Base-by-base conservation (phyloP, 1,284 basidiomycete genomes). In the Sporisorium reilianum region DNA sequence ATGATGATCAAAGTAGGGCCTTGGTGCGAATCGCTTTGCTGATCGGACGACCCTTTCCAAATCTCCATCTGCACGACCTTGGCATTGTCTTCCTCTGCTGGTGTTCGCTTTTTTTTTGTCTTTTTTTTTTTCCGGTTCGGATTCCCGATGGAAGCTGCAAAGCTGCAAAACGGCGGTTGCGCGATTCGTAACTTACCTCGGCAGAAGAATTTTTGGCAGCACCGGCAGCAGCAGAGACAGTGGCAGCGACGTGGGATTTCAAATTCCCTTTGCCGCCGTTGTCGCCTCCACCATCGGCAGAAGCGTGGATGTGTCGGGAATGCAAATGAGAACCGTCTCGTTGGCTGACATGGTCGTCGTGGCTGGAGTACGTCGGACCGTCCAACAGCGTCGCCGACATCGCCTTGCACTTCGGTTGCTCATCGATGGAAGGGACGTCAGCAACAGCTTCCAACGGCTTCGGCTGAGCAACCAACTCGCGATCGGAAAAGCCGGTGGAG, bases 21-120 rank as follows among this genome's bases (percentile, higher is more conserved):
- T 64, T 53, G 56, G 57, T 38, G 36, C n/a, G n/a, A n/a, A n/a
- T n/a, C n/a, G n/a, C n/a, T n/a, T n/a, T 55, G 66, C 66, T 61
- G 66, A 69, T 69, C 66, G 67, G 52, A 59, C 60, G 52, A 64
- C 25, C 30, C 36, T 14, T 28, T 45, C 52, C 44, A n/a, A n/a
- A 52, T 6, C 2, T 23, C 46, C 46, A n/a, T n/a, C n/a, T n/a
- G n/a, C n/a, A n/a, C n/a, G n/a, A 11, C 44, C 25, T 2, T 20
- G 34, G 48, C n/a, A 10, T 3, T 16, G 16, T n/a, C 45, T 48
- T 26, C 9, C 14, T 6, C 12, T n/a, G n/a, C n/a, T n/a, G n/a
- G n/a, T n/a, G n/a, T n/a, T n/a, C n/a, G n/a, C n/a, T n/a, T n/a
- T n/a, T n/a, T n/a, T n/a, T n/a, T 22, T 40, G 34, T 14, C 38